These are phyloP conservation scores for Monosporozyma aquatica DNA, from an alignment of 805 yeast species.

Conservation along the genomic window DNA sequence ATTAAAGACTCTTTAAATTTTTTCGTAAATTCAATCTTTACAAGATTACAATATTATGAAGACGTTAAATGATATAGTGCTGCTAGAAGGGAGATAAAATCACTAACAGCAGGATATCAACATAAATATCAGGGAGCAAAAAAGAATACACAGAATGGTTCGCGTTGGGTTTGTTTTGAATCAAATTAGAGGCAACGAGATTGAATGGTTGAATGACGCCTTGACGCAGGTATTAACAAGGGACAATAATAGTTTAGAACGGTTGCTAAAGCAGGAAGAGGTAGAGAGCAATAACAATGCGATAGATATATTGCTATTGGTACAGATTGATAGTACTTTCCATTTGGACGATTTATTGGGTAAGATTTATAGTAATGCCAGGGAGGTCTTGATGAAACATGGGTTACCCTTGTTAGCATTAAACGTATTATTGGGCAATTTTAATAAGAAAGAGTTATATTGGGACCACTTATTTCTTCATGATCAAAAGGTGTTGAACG, in stretches of 20 bases:
- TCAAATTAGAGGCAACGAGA: constrained; percentile 7
- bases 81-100: too few relatives aligned
- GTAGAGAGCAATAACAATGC: constrained; percentile 4
- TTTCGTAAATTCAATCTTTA: too few relatives aligned
- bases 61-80: too few relatives aligned
- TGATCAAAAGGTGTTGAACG: constrained; percentile 1
- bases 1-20: too few relatives aligned
- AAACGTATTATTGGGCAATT: constrained; percentile 17
- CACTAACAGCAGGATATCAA: too few relatives aligned
- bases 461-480: constrained; percentile 17
- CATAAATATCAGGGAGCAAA: too few relatives aligned
- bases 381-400: constrained; percentile 18
- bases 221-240: not conserved
- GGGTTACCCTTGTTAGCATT: constrained; percentile 17
- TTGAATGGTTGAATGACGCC: constrained; percentile 1
- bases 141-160: constrained; percentile 3
- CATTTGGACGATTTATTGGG: constrained; percentile 25
- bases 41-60: too few relatives aligned
- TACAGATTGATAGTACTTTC: constrained; percentile 13
- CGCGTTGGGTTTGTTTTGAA: constrained; percentile 16
- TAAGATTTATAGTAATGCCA: constrained; percentile 19
- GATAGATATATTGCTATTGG: constrained; percentile 17
- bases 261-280: not conserved
- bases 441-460: constrained; percentile 6
- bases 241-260: not conserved